Evolutionary conservation across 192 early-diverging fungal genomes (phyloP), one percentile per base, ranked within the genome.

Genomic region (Funneliformis mosseae): DNA sequence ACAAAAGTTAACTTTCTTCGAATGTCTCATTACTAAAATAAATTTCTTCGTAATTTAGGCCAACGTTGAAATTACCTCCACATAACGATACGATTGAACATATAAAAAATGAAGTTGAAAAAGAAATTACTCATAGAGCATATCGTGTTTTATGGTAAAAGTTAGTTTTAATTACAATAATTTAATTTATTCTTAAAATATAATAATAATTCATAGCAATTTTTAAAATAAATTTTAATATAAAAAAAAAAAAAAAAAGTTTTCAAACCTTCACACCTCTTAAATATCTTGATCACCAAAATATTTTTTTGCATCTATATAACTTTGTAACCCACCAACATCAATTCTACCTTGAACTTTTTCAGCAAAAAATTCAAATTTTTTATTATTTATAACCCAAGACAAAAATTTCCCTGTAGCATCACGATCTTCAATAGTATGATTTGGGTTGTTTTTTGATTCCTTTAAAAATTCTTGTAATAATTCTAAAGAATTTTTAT

Each of bases 311-410:
- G 91, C 91, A 1, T 87, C 87, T 33, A 89, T 75, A 71, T 88
- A 90, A 64, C 84, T 88, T 18, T 82, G 25, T 60, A 92, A 83
- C 18, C 88, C 89, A n/a, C 91, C 91, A 28, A 92, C 90, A 85
- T 92, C 91, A 77, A 92, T 86, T 62, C 91, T 81, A 21, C 91
- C 91, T 16, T 79, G 33, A 25, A 79, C 38, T 25, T 66, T 45
- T n/a, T 27, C 25, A 38, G 66, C 78, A 79, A 70, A 79, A 60
- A 79, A 59, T 68, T 63, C 70, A 21, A 48, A 63, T 28, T 70
- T 28, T 1, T 61, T 43, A 27, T 55, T 46, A 39, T 79, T 79
- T 10, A 79, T 79, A 42, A 50, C 67, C 78, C 86, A 90, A 25
- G 83, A 80, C 8, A 92, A 76, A 38, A 83, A 86, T 77, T 84